Percentiles rank a stretch among this genome's conserved stretches.
Conservation (phyloP, 768 basidiomycete genomes). For the Hygrophoropsis aurantiaca region DNA sequence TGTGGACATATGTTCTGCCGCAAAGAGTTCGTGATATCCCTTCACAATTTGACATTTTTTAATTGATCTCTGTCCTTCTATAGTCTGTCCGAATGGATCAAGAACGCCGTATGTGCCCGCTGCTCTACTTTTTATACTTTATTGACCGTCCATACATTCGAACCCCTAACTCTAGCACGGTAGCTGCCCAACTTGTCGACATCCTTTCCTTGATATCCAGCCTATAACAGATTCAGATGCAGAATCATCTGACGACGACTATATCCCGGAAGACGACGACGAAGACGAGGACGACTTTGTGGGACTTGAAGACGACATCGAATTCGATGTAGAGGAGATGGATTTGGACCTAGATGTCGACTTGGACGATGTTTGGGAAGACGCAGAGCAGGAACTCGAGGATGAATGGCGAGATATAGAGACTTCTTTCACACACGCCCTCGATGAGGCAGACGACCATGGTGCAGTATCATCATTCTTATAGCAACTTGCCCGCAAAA, state of each 20-base stretch:
- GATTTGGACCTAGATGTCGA: constrained; percentile 24
- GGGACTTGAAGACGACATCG: constrained; percentile 39
- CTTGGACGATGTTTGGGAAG: constrained; percentile 8
- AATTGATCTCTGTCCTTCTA: background rate
- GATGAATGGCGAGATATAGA: constrained; percentile 43
- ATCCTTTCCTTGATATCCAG: constrained; percentile 54
- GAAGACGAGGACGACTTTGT: constrained; percentile 43
- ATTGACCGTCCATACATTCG: constrained; percentile 1
- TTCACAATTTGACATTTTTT: background rate
- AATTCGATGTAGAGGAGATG: constrained; percentile 41
- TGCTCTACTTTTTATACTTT: background rate
- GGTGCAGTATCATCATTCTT: constrained; percentile 6
- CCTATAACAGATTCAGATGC: constrained; percentile 54
- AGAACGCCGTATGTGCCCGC: constrained; percentile 43
- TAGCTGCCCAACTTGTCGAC: constrained; percentile 68
- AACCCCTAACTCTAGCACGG: constrained; percentile 50
- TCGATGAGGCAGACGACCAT: constrained; percentile 10
- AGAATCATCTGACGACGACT: constrained; percentile 70
- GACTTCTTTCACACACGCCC: constrained; percentile 20
- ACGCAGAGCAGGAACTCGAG: constrained; percentile 7
- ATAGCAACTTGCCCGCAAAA: constrained; percentile 8
- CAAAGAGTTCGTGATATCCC: constrained; percentile 49
- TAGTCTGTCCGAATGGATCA: constrained; percentile 70
- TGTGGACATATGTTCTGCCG: constrained; percentile 73
- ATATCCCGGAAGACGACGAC: constrained; percentile 51